phyloP scores from a whole-genome alignment of 169 alveolate genomes.

The Pseudocohnilembus persalinus region DNA sequence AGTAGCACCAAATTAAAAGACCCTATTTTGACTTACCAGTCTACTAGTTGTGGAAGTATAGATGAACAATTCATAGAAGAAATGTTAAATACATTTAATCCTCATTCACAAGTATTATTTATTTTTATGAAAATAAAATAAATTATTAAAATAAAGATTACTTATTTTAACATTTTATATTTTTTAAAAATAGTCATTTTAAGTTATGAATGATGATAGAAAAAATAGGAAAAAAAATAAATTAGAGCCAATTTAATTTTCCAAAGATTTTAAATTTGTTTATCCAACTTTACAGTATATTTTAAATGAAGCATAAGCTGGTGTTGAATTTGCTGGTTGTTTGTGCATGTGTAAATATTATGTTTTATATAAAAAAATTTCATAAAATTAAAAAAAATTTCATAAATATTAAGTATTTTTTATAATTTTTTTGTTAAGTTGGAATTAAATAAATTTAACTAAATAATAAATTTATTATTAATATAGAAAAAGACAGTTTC shows the following conservation, averaged over 20 bases:
- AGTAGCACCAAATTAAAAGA: background rate
- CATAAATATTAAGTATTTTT: too few species aligned
- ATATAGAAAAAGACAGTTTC: slow-evolving; percentile 5
- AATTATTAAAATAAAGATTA: too few species aligned
- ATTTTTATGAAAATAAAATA: background rate
- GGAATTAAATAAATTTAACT: too few species aligned
- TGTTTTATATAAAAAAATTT: too few species aligned
- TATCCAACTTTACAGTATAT: slow-evolving; percentile 40
- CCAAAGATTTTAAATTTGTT: slow-evolving; percentile 17
- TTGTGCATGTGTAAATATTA: background rate
- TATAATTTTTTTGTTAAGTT: too few species aligned
- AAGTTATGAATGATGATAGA: background rate
- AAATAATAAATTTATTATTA: background rate
- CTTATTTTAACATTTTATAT: slow-evolving; percentile 15
- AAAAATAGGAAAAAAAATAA: slow-evolving; percentile 13
- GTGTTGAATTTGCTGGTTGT: slow-evolving; percentile 40
- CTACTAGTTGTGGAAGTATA: slow-evolving; percentile 33
- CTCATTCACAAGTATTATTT: background rate
- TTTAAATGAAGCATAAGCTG: slow-evolving; percentile 27
- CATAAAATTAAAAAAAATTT: too few species aligned
- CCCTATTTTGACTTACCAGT: slow-evolving; percentile 26
- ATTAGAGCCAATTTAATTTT: background rate
- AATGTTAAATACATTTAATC: background rate
- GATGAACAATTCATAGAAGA: slow-evolving; percentile 32
- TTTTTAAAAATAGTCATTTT: background rate